Conservation (phyloP, 2,329 filamentous ascomycete species). For the Nemania sp. region DNA sequence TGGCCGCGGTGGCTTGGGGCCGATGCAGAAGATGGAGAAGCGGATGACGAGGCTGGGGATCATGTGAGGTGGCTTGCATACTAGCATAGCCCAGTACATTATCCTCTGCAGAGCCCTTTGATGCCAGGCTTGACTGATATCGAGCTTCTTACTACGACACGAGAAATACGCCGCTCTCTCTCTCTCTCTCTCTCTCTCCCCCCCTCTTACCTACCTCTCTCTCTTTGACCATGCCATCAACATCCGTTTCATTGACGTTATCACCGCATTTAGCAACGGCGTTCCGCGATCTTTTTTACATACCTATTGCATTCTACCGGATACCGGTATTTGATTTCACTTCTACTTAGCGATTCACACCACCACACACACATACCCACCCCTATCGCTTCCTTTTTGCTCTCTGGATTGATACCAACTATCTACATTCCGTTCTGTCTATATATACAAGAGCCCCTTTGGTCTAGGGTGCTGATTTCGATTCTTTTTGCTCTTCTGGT, state of each 20-base stretch:
- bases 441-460: constrained; percentile 17
- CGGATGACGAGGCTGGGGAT: constrained; percentile 63
- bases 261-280: constrained; percentile 17
- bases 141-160: constrained; percentile 6
- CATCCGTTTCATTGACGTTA: background rate
- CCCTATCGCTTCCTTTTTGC: constrained; percentile 3
- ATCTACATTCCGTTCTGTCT: background rate
- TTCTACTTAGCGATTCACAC: constrained; percentile 8
- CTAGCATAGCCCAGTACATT: no score
- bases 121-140: background rate
- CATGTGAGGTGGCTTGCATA: constrained; percentile 50
- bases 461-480: constrained; percentile 1
- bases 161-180: constrained; percentile 16
- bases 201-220: background rate
- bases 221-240: no score
- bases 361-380: no score
- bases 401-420: constrained; percentile 12
- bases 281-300: constrained; percentile 18
- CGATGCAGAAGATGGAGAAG: constrained; percentile 61
- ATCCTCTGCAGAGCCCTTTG: no score
- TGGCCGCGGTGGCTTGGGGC: constrained; percentile 38
- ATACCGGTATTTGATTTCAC: constrained; percentile 9
- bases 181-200: background rate
- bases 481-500: constrained; percentile 3
- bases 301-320: background rate